Evolutionary conservation across 805 yeast species (phyloP).

Genomic region (Cyberlindnera suaveolens): DNA sequence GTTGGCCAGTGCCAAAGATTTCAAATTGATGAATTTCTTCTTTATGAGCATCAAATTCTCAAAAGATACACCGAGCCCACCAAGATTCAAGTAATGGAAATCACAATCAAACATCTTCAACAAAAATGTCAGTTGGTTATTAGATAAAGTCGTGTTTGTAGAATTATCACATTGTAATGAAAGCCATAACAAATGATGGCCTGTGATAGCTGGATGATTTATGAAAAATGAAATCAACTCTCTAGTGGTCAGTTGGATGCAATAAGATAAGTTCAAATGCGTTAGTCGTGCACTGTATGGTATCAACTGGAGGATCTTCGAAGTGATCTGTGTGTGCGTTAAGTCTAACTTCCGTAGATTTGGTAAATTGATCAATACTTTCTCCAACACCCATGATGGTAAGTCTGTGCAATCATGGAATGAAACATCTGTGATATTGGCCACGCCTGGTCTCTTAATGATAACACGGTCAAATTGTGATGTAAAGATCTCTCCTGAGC

Average conservation of each 20-base stretch:
- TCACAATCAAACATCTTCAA: constrained; percentile 34
- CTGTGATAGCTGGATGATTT: constrained; percentile 57
- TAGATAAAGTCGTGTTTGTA: constrained; percentile 52
- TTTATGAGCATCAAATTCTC: constrained; percentile 33
- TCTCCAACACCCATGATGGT: constrained; percentile 47
- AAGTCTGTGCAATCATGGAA: constrained; percentile 86
- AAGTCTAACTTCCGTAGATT: constrained; percentile 66
- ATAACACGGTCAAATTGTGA: constrained; percentile 44
- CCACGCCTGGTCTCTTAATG: constrained; percentile 16
- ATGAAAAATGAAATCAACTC: constrained; percentile 65
- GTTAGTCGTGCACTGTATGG: constrained; percentile 58
- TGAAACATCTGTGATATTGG: constrained; percentile 39
- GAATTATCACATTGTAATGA: constrained; percentile 59
- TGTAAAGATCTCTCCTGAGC: constrained; percentile 59
- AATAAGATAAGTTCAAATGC: constrained; percentile 63
- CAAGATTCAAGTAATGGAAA: constrained; percentile 48
- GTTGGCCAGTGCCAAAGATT: constrained; percentile 30
- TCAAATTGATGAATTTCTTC: constrained; percentile 32
- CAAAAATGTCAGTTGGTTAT: constrained; percentile 42
- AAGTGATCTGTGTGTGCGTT: constrained; percentile 72
- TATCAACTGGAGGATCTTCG: constrained; percentile 47
- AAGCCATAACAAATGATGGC: constrained; percentile 54
- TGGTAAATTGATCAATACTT: constrained; percentile 50
- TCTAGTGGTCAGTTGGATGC: constrained; percentile 64
- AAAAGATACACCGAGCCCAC: constrained; percentile 52